A percentile compares a stretch with the other conserved stretches of the same genome.
These are phyloP conservation scores for Polyporus arcularius DNA, from an alignment of 768 basidiomycete genomes.

Conservation along the genomic window DNA sequence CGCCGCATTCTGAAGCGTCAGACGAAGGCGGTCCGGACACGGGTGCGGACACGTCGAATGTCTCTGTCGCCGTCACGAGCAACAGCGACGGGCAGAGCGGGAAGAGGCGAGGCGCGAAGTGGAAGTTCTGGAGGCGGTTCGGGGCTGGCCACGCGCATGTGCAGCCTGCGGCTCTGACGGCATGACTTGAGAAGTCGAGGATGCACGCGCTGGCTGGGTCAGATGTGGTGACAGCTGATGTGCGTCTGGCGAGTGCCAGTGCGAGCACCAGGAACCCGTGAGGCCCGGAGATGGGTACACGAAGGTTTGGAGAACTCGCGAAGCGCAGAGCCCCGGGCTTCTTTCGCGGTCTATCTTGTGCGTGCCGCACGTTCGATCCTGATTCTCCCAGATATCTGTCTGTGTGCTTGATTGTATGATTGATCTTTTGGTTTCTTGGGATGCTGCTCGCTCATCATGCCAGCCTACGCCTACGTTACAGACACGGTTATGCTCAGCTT, in stretches of 20 bases:
- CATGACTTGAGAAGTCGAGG: background rate
- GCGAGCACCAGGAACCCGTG: background rate
- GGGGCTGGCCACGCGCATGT: slow-evolving; percentile 7
- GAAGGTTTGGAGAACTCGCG: background rate
- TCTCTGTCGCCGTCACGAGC: background rate
- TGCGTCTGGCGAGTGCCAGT: background rate
- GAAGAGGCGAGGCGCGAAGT: slow-evolving; percentile 4
- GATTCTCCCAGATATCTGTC: background rate
- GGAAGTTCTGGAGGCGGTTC: slow-evolving; percentile 18
- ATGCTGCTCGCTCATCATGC: too few species aligned
- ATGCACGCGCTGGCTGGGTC: too few species aligned
- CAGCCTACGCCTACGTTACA: background rate
- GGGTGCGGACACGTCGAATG: background rate
- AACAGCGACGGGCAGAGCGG: background rate
- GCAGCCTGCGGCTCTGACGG: slow-evolving; percentile 4
- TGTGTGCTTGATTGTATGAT: background rate
- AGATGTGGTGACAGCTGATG: background rate
- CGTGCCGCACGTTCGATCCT: background rate
- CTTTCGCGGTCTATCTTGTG: background rate
- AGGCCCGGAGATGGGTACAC: background rate
- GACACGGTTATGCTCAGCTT: too few species aligned
- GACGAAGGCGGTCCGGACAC: background rate
- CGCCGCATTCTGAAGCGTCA: slow-evolving; percentile 34
- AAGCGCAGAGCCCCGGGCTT: background rate
- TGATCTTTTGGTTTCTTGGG: background rate